These are phyloP conservation scores for Penicillium aurantiogriseum DNA, from an alignment of 2,329 filamentous ascomycete genomes.

Conservation along the genomic window DNA sequence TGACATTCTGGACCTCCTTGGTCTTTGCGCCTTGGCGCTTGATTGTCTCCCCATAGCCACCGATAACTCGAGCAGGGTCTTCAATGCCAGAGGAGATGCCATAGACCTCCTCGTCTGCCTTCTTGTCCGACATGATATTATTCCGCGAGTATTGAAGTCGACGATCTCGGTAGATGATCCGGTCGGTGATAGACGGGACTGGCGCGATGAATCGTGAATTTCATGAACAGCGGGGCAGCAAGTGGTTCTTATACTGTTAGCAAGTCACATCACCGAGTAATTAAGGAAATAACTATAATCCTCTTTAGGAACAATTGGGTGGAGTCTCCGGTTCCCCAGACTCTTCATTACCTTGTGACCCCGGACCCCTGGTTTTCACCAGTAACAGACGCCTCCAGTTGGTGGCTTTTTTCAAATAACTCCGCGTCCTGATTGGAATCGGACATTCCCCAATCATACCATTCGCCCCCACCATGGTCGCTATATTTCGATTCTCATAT, in stretches of 20 bases:
- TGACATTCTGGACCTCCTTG: conserved; percentile 46
- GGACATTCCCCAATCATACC: conserved; percentile 22
- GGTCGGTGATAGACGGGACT: not conserved
- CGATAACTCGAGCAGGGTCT: conserved; percentile 14
- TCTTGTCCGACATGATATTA: conserved; percentile 21
- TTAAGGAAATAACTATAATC: conserved; percentile 1
- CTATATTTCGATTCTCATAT: conserved; percentile 1
- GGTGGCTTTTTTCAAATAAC: conserved; percentile 19
- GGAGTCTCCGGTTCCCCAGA: conserved; percentile 17
- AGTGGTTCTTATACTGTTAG: conserved; percentile 22
- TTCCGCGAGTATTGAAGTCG: not conserved
- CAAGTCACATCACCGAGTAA: not conserved
- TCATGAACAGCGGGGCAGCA: conserved; percentile 7
- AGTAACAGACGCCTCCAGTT: conserved; percentile 11
- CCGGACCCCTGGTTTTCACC: conserved; percentile 9
- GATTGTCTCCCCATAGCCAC: conserved; percentile 24
- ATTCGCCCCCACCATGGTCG: not conserved
- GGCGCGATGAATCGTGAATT: conserved; percentile 9
- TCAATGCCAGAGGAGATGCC: conserved; percentile 21
- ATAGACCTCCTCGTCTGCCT: conserved; percentile 18
- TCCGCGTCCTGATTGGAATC: conserved; percentile 26
- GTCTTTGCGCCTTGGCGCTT: conserved; percentile 37
- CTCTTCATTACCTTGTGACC: conserved; percentile 18
- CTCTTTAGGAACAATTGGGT: conserved; percentile 9
- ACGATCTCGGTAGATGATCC: conserved; percentile 1